These are phyloP conservation scores for Lentinula sp. DNA, from an alignment of 768 basidiomycete species.

Conservation along the genomic window DNA sequence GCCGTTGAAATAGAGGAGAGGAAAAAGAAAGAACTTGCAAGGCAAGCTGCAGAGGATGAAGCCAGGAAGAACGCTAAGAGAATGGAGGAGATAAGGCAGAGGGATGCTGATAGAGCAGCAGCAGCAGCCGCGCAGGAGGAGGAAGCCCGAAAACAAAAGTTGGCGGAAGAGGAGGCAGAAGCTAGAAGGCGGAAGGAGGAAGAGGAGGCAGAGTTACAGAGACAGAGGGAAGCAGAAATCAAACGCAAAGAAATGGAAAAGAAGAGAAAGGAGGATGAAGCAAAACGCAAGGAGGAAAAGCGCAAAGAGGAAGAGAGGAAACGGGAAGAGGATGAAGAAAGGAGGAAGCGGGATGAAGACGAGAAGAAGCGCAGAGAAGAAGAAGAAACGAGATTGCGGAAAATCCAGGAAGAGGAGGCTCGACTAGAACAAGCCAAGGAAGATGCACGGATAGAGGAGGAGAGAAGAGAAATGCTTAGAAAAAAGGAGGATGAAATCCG, in stretches of 20 bases:
- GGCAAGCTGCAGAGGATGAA: slow-evolving; percentile 19
- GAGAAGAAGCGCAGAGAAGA: slow-evolving; percentile 12
- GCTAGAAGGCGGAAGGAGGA: slow-evolving; percentile 7
- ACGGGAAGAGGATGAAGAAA: slow-evolving; percentile 8
- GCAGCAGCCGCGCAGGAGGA: slow-evolving; percentile 2
- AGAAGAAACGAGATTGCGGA: slow-evolving; percentile 6
- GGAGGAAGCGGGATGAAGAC: background rate
- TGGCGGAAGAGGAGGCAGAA: slow-evolving; percentile 14
- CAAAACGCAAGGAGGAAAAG: background rate
- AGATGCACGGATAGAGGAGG: slow-evolving; percentile 15
- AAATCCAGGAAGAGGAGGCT: slow-evolving; percentile 17
- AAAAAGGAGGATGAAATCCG: slow-evolving; percentile 13
- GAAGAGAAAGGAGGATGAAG: background rate
- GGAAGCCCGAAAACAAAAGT: slow-evolving; percentile 7
- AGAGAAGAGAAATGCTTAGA: slow-evolving; percentile 15
- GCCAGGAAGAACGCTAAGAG: slow-evolving; percentile 14
- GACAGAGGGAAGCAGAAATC: slow-evolving; percentile 19
- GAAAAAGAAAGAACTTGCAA: slow-evolving; percentile 5
- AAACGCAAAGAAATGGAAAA: slow-evolving; percentile 15
- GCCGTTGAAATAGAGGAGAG: background rate
- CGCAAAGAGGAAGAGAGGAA: slow-evolving; percentile 24
- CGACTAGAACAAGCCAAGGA: slow-evolving; percentile 15
- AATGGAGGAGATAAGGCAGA: slow-evolving; percentile 19
- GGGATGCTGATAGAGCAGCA: slow-evolving; percentile 11
- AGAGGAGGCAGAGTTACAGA: slow-evolving; percentile 12